A percentile compares a stretch with the other conserved stretches of the same genome.
phyloP scores from a whole-genome alignment of 2,329 filamentous ascomycete genomes.

The Blumeria hordei region DNA sequence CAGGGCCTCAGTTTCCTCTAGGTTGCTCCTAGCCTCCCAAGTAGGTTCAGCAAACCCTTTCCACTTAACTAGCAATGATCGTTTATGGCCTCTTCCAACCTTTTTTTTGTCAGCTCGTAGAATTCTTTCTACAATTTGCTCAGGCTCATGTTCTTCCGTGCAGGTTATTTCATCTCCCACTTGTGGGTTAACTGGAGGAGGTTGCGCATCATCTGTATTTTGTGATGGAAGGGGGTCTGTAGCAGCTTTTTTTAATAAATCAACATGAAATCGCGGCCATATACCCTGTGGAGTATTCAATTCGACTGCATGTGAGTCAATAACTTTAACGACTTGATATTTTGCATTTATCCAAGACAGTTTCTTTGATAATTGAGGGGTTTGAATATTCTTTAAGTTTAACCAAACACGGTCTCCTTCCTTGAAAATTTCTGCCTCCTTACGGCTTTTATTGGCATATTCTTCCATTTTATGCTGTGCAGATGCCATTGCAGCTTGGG shows the following conservation, averaged over 20 bases:
- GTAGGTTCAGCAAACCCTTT: background rate
- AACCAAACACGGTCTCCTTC: background rate
- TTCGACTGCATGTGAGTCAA: background rate
- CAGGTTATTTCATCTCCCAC: background rate
- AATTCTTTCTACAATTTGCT: background rate
- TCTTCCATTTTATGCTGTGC: background rate
- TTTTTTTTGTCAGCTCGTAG: background rate
- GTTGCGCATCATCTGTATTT: background rate
- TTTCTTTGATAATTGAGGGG: background rate
- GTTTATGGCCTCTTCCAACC: background rate
- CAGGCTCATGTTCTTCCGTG: background rate
- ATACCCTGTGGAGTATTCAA: background rate
- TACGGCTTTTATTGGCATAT: background rate
- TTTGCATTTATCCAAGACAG: background rate
- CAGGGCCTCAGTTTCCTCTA: background rate
- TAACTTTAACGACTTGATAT: background rate
- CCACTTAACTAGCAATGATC: background rate
- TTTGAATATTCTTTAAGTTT: background rate
- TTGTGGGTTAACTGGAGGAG: background rate
- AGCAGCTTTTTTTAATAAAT: background rate
- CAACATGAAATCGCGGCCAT: background rate
- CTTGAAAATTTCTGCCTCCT: background rate
- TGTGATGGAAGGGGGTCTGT: background rate
- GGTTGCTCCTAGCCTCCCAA: background rate
- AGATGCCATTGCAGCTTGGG: conserved; percentile 1